Evolutionary conservation across 768 basidiomycete species (phyloP).

Genomic region (Lyophyllum shimeji): DNA sequence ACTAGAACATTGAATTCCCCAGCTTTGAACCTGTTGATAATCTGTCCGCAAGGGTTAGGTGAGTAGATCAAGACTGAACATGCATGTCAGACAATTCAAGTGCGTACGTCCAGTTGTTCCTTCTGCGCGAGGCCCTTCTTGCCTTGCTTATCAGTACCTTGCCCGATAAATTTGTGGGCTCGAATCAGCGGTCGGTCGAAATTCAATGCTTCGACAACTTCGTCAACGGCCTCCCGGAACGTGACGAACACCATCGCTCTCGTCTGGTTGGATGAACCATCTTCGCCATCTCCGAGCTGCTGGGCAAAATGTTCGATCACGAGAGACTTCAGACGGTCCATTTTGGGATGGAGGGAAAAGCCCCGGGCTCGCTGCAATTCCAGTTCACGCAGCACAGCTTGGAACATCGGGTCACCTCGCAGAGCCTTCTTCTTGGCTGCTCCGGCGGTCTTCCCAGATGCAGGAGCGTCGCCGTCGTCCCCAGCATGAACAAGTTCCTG

Average conservation of each 20-base stretch:
- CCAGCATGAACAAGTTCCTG: constrained; percentile 44
- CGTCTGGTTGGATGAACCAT: constrained; percentile 42
- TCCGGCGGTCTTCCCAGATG: constrained; percentile 36
- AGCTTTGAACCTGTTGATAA: constrained; percentile 82
- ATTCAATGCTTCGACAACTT: constrained; percentile 82
- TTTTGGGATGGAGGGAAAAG: constrained; percentile 83
- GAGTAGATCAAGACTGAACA: constrained; percentile 3
- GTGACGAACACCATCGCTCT: constrained; percentile 94
- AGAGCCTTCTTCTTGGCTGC: constrained; percentile 43
- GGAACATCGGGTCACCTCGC: constrained; percentile 57
- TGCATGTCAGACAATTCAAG: neutral
- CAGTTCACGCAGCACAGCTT: constrained; percentile 65
- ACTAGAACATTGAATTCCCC: constrained; percentile 92
- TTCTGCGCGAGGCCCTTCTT: constrained; percentile 88
- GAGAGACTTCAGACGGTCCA: constrained; percentile 77
- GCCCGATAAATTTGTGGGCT: constrained; percentile 87
- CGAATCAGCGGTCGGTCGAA: constrained; percentile 75
- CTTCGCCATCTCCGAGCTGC: constrained; percentile 41
- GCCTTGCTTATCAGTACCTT: constrained; percentile 81
- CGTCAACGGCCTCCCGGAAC: constrained; percentile 88
- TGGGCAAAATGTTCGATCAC: constrained; percentile 79
- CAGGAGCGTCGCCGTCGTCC: constrained; percentile 28
- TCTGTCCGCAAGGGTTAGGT: constrained; percentile 41
- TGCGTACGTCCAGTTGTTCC: constrained; percentile 80
- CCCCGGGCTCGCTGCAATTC: constrained; percentile 55